Percentiles rank a stretch among this genome's conserved stretches.
Conservation (phyloP, 169 alveolate species). For the Perkinsus olseni region DNA sequence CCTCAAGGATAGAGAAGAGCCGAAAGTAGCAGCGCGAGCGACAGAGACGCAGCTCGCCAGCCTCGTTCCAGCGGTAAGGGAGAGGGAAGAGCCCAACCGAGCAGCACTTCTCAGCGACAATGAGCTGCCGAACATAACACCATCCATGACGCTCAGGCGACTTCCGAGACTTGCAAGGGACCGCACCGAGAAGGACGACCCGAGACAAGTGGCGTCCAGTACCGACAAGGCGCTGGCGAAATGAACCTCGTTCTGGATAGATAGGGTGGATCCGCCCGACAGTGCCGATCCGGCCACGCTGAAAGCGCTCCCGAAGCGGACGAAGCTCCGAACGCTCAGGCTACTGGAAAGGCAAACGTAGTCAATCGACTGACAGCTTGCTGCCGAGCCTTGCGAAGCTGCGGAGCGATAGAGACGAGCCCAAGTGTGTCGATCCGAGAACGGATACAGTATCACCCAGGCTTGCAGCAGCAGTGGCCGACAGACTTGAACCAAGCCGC, state of each 20-base stretch:
- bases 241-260: not conserved
- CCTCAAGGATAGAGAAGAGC: not conserved
- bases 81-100: not conserved
- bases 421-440: not conserved
- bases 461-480: not conserved
- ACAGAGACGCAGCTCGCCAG: not conserved
- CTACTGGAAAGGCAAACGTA: not conserved
- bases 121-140: not conserved
- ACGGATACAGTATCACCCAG: not conserved
- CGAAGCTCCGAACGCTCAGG: not conserved
- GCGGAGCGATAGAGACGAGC: slow-evolving; percentile 1
- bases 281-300: not conserved
- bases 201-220: not conserved
- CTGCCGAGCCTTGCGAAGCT: not conserved
- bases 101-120: not conserved
- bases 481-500: not conserved
- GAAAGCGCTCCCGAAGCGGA: not conserved
- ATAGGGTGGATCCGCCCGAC: not conserved
- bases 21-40: not conserved
- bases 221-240: not conserved
- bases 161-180: not conserved
- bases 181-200: not conserved
- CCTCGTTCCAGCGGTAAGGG: not conserved
- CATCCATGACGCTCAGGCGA: not conserved
- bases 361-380: not conserved